Evolutionary conservation across 2,329 filamentous ascomycete genomes (phyloP).

Genomic region (Diaporthe vaccinii): DNA sequence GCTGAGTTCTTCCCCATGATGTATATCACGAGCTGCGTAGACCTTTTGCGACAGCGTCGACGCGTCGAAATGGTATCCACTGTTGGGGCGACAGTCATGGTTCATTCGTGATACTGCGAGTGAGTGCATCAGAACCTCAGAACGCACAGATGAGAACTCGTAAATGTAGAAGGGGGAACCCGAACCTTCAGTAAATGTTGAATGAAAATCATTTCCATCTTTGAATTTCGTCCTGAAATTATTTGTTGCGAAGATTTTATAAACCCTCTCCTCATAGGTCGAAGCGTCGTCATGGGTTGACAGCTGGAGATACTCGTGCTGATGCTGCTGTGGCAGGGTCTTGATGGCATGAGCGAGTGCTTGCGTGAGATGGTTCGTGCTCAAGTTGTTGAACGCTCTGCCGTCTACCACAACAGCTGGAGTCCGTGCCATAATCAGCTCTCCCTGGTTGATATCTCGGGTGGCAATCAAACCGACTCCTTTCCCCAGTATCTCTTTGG

Average conservation of each 20-base stretch:
- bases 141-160: not conserved
- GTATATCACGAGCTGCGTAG: conserved; percentile 24
- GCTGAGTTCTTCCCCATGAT: conserved; percentile 9
- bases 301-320: conserved; percentile 17
- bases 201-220: conserved; percentile 18
- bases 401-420: conserved; percentile 32
- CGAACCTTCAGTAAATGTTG: conserved; percentile 29
- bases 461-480: conserved; percentile 30
- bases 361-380: conserved; percentile 1
- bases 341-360: conserved; percentile 17
- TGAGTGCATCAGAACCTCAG: not conserved
- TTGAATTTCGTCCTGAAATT: conserved; percentile 24
- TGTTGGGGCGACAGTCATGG: conserved; percentile 30
- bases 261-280: conserved; percentile 18
- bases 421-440: conserved; percentile 27
- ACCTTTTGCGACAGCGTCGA: conserved; percentile 24
- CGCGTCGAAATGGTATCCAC: conserved; percentile 25
- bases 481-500: conserved; percentile 15
- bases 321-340: conserved; percentile 16
- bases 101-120: conserved; percentile 27
- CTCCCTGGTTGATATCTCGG: conserved; percentile 17
- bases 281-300: conserved; percentile 17
- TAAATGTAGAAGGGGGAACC: not conserved
- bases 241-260: conserved; percentile 27
- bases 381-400: not conserved